Base-by-base conservation (phyloP, 345 rosid species). In the Salix purpurea region DNA sequence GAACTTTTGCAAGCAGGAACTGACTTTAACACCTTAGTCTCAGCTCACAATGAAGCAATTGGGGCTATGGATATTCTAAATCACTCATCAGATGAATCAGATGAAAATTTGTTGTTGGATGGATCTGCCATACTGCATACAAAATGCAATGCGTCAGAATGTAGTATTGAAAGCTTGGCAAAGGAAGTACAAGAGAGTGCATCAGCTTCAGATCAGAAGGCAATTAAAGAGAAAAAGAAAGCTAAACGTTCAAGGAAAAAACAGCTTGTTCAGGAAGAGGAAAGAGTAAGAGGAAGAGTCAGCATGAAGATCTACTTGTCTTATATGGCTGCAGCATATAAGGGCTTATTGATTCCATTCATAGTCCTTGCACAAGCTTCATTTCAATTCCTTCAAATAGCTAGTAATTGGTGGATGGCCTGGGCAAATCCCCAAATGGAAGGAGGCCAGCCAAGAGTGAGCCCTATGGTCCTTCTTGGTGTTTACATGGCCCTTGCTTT, bases 351-450 rank as follows among this genome's bases (percentile, higher is more conserved):
- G 76, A 92, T 96, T 84, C 98, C 99, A 12, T 94, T 89, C 39
- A 96, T 96, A 70, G 90, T 96, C 77, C 77, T 96, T 46, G 97
- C 98, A 60, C 99, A 96, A 83, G 81, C 86, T 72, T 77, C 91
- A 78, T 96, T 96, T 80, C 99, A 96, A 67, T 94, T 96, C 85
- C 99, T 96, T 76, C 99, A 96, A 87, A 96, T 96, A 79, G 95
- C 97, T 83, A 90, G 99, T 85, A 96, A 88, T 81, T 96, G 99
- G 99, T 96, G 99, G 99, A 96, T 96, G 99, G 99, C 99, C 73
- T 96, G 99, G 99, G 98, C 98, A 61, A 96, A 94, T 85, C 99
- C 99, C 75, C 99, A 93, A 79, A 91, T 94, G 19, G 97, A 89
- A 89, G 99, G 97, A 70, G 99, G 89, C 73, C 83, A 84, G 74